These are phyloP conservation scores for Nemania sp. DNA, from an alignment of 2,329 filamentous ascomycete species.

Conservation along the genomic window DNA sequence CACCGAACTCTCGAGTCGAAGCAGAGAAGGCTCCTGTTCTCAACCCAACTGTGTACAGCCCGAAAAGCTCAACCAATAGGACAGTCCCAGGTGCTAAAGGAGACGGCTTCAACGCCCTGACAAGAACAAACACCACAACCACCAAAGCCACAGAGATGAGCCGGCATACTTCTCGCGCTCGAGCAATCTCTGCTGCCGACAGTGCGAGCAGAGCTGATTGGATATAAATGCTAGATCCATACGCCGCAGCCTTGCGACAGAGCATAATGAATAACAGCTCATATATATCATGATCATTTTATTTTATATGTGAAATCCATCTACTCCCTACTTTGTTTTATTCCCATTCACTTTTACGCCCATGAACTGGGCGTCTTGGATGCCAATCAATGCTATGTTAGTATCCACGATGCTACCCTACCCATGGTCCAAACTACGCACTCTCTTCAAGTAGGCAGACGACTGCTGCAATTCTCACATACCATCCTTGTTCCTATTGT, in stretches of 20 bases:
- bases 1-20: constrained; percentile 32
- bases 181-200: constrained; percentile 31
- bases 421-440: neutral
- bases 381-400: neutral
- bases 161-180: constrained; percentile 23
- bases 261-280: neutral
- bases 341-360: neutral
- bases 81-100: constrained; percentile 50
- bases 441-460: neutral
- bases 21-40: constrained; percentile 46
- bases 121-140: constrained; percentile 35
- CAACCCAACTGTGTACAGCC: constrained; percentile 58
- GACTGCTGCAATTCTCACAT: constrained; percentile 25
- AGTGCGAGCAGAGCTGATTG: constrained; percentile 32
- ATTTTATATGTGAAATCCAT: neutral
- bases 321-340: neutral
- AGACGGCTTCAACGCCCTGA: constrained; percentile 47
- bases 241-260: neutral
- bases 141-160: constrained; percentile 18
- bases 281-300: neutral
- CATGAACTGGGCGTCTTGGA: neutral
- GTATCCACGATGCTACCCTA: neutral
- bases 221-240: constrained; percentile 32
- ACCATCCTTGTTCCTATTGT: constrained; percentile 21
- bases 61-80: constrained; percentile 45